phyloP scores from a whole-genome alignment of 768 basidiomycete species.

The Termitomyces titanicus region DNA sequence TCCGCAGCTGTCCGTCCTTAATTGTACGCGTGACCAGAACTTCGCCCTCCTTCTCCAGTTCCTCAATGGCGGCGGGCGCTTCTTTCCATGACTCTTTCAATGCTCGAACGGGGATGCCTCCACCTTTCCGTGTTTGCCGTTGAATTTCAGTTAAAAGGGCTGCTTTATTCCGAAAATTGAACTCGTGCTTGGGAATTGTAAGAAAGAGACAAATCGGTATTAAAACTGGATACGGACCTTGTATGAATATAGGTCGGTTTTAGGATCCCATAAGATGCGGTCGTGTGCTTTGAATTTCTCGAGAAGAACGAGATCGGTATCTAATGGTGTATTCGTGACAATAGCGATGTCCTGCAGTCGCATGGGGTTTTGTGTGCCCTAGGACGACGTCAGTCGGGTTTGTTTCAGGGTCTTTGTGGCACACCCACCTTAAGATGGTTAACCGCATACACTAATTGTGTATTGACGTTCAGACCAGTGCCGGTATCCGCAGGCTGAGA shows the following conservation, averaged over 20 bases:
- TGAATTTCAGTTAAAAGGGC: slow-evolving; percentile 84
- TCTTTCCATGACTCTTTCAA: slow-evolving; percentile 93
- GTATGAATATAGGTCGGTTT: slow-evolving; percentile 84
- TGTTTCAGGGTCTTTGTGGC: neutral
- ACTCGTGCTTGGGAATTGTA: slow-evolving; percentile 62
- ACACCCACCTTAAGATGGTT: slow-evolving; percentile 69
- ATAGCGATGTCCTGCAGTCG: slow-evolving; percentile 86
- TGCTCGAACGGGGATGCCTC: slow-evolving; percentile 78
- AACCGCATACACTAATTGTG: slow-evolving; percentile 83
- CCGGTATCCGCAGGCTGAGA: slow-evolving; percentile 89
- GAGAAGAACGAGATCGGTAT: slow-evolving; percentile 64
- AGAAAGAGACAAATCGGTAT: neutral
- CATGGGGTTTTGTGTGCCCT: slow-evolving; percentile 76
- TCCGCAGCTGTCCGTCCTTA: slow-evolving; percentile 78
- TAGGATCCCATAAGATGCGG: slow-evolving; percentile 72
- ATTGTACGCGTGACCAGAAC: slow-evolving; percentile 83
- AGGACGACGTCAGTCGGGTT: slow-evolving; percentile 6
- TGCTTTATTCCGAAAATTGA: slow-evolving; percentile 79
- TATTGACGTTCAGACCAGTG: slow-evolving; percentile 77
- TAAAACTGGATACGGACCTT: slow-evolving; percentile 46
- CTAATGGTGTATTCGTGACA: slow-evolving; percentile 71
- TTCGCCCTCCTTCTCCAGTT: slow-evolving; percentile 86
- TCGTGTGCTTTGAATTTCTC: slow-evolving; percentile 85
- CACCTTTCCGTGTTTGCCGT: slow-evolving; percentile 77
- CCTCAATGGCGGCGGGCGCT: slow-evolving; percentile 78